Conservation (phyloP, 331 rosid species). For the Telfairia occidentalis region DNA sequence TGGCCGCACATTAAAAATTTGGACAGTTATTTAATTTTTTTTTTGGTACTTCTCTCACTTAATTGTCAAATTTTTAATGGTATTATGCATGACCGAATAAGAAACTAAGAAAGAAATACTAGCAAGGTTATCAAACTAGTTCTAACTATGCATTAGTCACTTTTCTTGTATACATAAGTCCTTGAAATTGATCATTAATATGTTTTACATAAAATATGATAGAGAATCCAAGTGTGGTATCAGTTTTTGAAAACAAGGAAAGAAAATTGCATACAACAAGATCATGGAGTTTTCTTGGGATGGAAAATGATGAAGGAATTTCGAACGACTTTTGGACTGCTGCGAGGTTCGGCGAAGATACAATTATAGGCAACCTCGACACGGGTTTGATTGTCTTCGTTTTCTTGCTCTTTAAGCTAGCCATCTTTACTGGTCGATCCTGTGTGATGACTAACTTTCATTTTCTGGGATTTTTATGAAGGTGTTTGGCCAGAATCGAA, state of each 20-base stretch:
- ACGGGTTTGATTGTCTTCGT: conserved; percentile 17
- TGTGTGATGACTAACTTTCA: background rate
- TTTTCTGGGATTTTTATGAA: background rate
- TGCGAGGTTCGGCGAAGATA: conserved; percentile 29
- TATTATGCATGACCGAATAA: too few relatives aligned
- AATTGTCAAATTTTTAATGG: too few relatives aligned
- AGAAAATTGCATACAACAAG: conserved; percentile 30
- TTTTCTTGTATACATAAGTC: background rate
- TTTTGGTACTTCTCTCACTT: too few relatives aligned
- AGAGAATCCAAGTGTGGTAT: conserved; percentile 27
- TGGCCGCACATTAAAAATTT: too few relatives aligned
- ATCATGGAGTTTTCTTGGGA: conserved; percentile 33
- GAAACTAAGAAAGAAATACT: too few relatives aligned
- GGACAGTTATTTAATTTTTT: too few relatives aligned
- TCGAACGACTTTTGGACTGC: conserved; percentile 18
- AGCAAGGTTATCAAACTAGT: too few relatives aligned
- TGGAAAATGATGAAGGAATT: conserved; percentile 17
- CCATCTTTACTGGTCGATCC: too few relatives aligned
- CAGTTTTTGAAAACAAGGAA: conserved; percentile 26
- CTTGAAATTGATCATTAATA: background rate
- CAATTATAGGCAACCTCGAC: conserved; percentile 36
- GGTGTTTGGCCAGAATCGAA: conserved; percentile 76
- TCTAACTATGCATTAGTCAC: too few relatives aligned
- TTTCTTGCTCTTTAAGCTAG: background rate
- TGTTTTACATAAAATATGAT: background rate